Base-by-base conservation (phyloP, 164 flowering plant species). In the Nymphaea colorata region DNA sequence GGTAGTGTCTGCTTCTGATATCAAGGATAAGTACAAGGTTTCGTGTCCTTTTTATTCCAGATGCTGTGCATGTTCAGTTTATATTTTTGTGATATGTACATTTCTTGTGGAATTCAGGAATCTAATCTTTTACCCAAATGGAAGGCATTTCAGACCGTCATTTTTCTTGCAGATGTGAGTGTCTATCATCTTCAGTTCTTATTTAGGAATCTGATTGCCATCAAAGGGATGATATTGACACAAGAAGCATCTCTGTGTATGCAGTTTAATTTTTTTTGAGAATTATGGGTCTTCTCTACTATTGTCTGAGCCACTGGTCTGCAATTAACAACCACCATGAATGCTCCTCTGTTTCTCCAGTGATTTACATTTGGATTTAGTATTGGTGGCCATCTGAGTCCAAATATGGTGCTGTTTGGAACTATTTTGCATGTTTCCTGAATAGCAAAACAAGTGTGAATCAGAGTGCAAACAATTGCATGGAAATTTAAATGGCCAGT, bases 101-200 rank as follows among this genome's bases (percentile, higher is more conserved):
- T 61, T 6, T 61, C 64, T 61, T 47, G 11, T 47, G 2, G 7
- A 2, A 59, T 73, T 63, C 80, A 93, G 98, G 91, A 83, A 76
- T 90, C 94, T 69, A 69, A 55, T 62, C 74, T 93, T 43, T 45
- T 68, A 67, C 89, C 93, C 16, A 80, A 83, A 51, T 93, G 98
- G 98, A 93, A 89, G 81, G 98, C 98, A 71, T 87, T 89, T 72
- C 85, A 85, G 73, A 89, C 98, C n/a, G 59, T 89, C 59, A 91
- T 93, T 73, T 93, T 85, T 79, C 91, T 89, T 45, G 97, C 86
- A 68, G 76, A 72, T 84, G 97, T 93, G 74, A 80, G 84, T 65
- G 7, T 47, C 36, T 0, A 25, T 25, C 36, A 25, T 25, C 55
- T 47, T 14, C 55, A 5, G 5, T 14, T 47, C 55, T 47, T 6